These are phyloP conservation scores for Aspergillus haitiensis DNA, from an alignment of 495 filamentous ascomycete genomes.

Conservation along the genomic window DNA sequence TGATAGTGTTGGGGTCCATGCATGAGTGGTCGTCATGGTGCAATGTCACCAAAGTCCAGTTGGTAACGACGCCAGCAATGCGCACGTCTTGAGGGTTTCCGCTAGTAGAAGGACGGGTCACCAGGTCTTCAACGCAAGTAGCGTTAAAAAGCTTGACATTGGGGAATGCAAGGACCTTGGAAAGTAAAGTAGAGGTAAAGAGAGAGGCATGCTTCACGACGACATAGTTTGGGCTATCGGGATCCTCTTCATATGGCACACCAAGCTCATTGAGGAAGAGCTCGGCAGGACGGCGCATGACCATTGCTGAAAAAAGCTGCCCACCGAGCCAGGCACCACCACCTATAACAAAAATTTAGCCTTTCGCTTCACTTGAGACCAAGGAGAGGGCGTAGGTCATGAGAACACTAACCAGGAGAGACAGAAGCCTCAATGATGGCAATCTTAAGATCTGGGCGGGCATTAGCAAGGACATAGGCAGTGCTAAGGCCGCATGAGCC, in stretches of 20 bases:
- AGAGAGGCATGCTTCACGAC: constrained; percentile 92
- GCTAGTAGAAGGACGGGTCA: constrained; percentile 61
- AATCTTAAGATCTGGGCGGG: constrained; percentile 86
- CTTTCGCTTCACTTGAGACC: not conserved
- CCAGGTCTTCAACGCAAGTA: constrained; percentile 85
- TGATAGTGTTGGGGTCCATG: constrained; percentile 97
- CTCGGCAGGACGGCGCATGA: constrained; percentile 89
- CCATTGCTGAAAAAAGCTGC: constrained; percentile 90
- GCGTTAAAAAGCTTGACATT: constrained; percentile 97
- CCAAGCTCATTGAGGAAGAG: constrained; percentile 76
- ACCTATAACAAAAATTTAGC: constrained; percentile 37
- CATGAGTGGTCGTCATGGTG: constrained; percentile 90
- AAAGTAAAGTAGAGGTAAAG: constrained; percentile 83
- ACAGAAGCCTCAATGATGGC: constrained; percentile 87
- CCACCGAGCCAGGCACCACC: constrained; percentile 92
- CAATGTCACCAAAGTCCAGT: constrained; percentile 89
- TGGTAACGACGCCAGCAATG: constrained; percentile 86
- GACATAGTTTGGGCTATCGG: constrained; percentile 77
- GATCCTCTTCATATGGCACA: constrained; percentile 84
- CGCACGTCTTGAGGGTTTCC: constrained; percentile 52
- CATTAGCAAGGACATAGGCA: constrained; percentile 79
- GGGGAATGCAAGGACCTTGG: constrained; percentile 74
- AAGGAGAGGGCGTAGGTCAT: not conserved
- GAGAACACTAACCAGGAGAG: constrained; percentile 56
- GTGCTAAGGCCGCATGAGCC: constrained; percentile 83